These are phyloP conservation scores for Corynascus novoguineensis DNA, from an alignment of 495 filamentous ascomycete species.

Conservation along the genomic window DNA sequence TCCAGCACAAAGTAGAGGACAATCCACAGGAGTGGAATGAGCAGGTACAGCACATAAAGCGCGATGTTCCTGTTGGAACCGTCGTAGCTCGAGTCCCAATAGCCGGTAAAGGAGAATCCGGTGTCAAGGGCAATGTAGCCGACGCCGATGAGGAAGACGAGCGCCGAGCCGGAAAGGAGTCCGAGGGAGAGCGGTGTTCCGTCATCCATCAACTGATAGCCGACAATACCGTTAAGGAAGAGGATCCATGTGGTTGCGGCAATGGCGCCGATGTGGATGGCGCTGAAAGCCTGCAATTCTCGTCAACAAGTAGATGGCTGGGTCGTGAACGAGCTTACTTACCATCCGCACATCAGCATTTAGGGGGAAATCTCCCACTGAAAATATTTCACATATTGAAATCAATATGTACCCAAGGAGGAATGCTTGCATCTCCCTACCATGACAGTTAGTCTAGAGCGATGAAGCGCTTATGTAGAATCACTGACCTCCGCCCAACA, in stretches of 20 bases:
- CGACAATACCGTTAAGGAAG: conserved; percentile 85
- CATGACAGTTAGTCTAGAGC: conserved; percentile 23
- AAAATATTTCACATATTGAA: conserved; percentile 93
- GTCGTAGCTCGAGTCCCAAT: conserved; percentile 56
- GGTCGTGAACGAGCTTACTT: too few species aligned
- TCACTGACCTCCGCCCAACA: conserved; percentile 77
- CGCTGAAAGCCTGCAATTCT: conserved; percentile 69
- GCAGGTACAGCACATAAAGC: conserved; percentile 90
- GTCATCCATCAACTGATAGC: conserved; percentile 90
- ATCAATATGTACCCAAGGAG: conserved; percentile 81
- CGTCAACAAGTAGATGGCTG: neutral
- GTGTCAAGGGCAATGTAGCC: conserved; percentile 96
- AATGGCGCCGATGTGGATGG: conserved; percentile 87
- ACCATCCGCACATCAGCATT: conserved; percentile 59
- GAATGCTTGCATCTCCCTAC: conserved; percentile 94
- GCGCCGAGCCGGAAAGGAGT: conserved; percentile 63
- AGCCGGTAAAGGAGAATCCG: conserved; percentile 75
- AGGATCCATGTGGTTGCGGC: conserved; percentile 85
- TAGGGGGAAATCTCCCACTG: conserved; percentile 81
- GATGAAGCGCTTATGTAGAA: neutral
- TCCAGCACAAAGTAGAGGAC: conserved; percentile 80
- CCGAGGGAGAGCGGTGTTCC: conserved; percentile 80
- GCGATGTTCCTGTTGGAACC: conserved; percentile 67
- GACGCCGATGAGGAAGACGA: conserved; percentile 75
- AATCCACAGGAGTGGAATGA: conserved; percentile 83